Evolutionary conservation across 306 rosid genomes (phyloP).

Genomic region (Gillenia trifoliata): DNA sequence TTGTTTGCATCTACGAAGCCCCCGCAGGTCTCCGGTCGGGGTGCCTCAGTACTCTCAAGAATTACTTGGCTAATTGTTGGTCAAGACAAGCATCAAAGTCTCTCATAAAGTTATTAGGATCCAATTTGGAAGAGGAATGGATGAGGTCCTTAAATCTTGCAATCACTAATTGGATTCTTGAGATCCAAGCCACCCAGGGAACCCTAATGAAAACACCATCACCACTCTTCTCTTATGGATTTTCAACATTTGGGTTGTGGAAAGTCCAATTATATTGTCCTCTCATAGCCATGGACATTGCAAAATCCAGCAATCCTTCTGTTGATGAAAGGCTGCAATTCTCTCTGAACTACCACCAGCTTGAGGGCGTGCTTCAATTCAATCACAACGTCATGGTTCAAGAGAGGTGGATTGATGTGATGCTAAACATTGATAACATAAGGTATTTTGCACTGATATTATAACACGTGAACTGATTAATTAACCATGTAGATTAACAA

Average conservation of each 20-base stretch:
- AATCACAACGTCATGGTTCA: slow-evolving; percentile 47
- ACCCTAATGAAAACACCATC: slow-evolving; percentile 51
- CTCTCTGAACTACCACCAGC: slow-evolving; percentile 76
- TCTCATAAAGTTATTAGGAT: slow-evolving; percentile 70
- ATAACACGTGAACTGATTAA: too few relatives aligned
- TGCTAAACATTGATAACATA: slow-evolving; percentile 71
- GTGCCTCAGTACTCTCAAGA: slow-evolving; percentile 46
- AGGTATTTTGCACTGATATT: slow-evolving; percentile 35
- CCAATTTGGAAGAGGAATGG: slow-evolving; percentile 84
- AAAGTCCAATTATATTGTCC: slow-evolving; percentile 88
- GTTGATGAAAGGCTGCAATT: slow-evolving; percentile 71
- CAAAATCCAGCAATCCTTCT: slow-evolving; percentile 37
- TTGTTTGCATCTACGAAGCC: slow-evolving; percentile 78
- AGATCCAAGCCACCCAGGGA: slow-evolving; percentile 37
- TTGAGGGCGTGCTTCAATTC: slow-evolving; percentile 90
- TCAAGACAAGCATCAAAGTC: slow-evolving; percentile 48
- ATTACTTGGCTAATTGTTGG: slow-evolving; percentile 31
- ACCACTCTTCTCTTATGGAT: slow-evolving; percentile 63
- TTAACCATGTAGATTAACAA: not conserved
- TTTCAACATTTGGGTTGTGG: slow-evolving; percentile 67
- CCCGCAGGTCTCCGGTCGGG: slow-evolving; percentile 53
- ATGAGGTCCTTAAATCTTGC: slow-evolving; percentile 87
- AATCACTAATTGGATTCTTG: slow-evolving; percentile 75
- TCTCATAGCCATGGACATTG: slow-evolving; percentile 62
- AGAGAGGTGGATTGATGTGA: slow-evolving; percentile 68